These are phyloP conservation scores for Fusarium sp. DNA, from an alignment of 2,329 filamentous ascomycete species.

Conservation along the genomic window DNA sequence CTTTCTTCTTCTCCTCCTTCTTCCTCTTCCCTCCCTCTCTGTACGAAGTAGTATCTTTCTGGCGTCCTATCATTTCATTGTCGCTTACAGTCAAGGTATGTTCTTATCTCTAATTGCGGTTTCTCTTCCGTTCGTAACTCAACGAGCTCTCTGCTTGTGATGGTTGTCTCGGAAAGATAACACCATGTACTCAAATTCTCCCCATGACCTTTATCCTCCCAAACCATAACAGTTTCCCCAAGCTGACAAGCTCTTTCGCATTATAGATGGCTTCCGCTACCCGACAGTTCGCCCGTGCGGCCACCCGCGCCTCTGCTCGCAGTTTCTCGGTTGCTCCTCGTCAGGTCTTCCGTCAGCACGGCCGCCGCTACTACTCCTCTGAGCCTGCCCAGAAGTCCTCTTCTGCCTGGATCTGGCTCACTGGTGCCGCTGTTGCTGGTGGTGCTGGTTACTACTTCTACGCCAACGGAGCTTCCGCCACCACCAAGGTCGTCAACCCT, in stretches of 20 bases:
- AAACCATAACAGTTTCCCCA: not conserved
- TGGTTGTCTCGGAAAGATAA: not conserved
- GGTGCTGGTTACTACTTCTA: slow-evolving; percentile 77
- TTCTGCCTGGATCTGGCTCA: slow-evolving; percentile 66
- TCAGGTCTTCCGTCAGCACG: slow-evolving; percentile 78
- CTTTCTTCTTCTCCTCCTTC: slow-evolving; percentile 10
- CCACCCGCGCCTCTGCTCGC: slow-evolving; percentile 69
- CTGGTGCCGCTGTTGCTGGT: slow-evolving; percentile 69
- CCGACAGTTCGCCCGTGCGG: slow-evolving; percentile 68
- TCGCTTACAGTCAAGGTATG: slow-evolving; percentile 36
- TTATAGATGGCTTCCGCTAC: slow-evolving; percentile 57
- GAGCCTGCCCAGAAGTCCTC: slow-evolving; percentile 68
- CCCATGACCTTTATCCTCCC: not conserved
- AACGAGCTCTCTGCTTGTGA: slow-evolving; percentile 6
- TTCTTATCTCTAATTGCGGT: not conserved
- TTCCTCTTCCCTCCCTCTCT: slow-evolving; percentile 19
- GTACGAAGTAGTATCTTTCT: slow-evolving; percentile 12
- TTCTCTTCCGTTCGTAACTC: not conserved
- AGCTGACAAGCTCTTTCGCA: slow-evolving; percentile 20
- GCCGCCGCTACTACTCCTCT: slow-evolving; percentile 84
- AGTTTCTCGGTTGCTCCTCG: slow-evolving; percentile 71
- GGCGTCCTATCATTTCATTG: slow-evolving; percentile 19
- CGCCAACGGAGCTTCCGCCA: slow-evolving; percentile 64
- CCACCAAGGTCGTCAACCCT: slow-evolving; percentile 74
- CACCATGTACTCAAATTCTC: not conserved